Conservation (phyloP, 2,329 filamentous ascomycete genomes). For the Epichloe baconii region DNA sequence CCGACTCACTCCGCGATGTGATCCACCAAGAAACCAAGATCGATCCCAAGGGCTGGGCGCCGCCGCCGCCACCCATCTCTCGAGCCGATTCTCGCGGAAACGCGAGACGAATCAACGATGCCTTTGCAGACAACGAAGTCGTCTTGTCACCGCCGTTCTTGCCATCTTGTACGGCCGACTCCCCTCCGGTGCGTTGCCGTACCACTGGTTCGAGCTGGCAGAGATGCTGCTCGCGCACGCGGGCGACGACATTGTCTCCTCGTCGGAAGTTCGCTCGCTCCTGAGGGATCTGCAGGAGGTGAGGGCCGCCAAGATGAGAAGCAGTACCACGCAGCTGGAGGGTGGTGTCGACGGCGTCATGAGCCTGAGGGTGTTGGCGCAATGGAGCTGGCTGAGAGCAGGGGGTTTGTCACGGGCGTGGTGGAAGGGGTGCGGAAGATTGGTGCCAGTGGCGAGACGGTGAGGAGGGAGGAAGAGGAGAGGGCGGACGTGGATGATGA, state of each 20-base stretch:
- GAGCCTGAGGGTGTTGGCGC: constrained; percentile 65
- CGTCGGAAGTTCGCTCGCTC: constrained; percentile 61
- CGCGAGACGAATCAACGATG: constrained; percentile 21
- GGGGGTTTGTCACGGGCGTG: constrained; percentile 69
- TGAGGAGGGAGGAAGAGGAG: constrained; percentile 65
- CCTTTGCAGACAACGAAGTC: constrained; percentile 14
- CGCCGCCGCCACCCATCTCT: constrained; percentile 54
- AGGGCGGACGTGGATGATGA: constrained; percentile 50
- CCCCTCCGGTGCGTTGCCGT: constrained; percentile 65
- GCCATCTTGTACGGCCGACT: constrained; percentile 56
- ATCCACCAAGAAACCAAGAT: constrained; percentile 68
- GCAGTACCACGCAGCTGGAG: constrained; percentile 59
- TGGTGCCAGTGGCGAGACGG: constrained; percentile 66
- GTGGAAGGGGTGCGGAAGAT: constrained; percentile 81
- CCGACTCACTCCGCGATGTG: constrained; percentile 61
- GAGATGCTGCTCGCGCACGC: constrained; percentile 80
- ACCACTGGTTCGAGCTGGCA: constrained; percentile 88
- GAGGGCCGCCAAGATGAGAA: constrained; percentile 75
- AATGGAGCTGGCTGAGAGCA: constrained; percentile 82
- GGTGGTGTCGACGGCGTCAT: constrained; percentile 59
- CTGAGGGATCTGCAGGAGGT: constrained; percentile 77
- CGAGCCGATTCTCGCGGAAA: constrained; percentile 34
- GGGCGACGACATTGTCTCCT: constrained; percentile 63
- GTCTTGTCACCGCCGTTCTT: constrained; percentile 63
- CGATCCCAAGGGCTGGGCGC: constrained; percentile 60